Evolutionary conservation across 2,329 filamentous ascomycete species (phyloP).

Genomic region (Fusarium fracticaudum): DNA sequence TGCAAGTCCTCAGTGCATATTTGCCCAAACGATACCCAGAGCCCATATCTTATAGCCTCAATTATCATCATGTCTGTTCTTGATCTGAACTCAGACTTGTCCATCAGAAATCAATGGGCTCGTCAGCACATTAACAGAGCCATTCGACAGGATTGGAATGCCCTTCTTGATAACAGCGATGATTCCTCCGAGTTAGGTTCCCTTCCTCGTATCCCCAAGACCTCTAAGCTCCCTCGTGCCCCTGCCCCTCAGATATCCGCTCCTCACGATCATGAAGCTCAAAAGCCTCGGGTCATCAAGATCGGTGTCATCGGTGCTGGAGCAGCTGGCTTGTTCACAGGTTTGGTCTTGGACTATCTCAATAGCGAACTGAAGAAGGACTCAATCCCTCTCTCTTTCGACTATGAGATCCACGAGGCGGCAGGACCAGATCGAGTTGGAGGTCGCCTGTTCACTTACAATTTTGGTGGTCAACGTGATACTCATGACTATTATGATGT

Average conservation of each 20-base stretch:
- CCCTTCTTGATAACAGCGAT: background rate
- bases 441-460: slow-evolving; percentile 22
- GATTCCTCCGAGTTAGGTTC: background rate
- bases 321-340: slow-evolving; percentile 12
- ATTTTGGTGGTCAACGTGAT: background rate
- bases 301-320: slow-evolving; percentile 21
- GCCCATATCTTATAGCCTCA: background rate
- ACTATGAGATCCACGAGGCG: slow-evolving; percentile 24
- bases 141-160: slow-evolving; percentile 1
- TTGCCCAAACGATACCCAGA: background rate
- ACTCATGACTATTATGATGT: slow-evolving; percentile 26
- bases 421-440: background rate
- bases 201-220: background rate
- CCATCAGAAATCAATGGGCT: slow-evolving; percentile 8
- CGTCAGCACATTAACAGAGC: background rate
- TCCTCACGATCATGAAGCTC: background rate
- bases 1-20: accelerated
- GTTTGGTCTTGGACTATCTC: slow-evolving; percentile 5
- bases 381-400: background rate
- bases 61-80: background rate
- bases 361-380: background rate
- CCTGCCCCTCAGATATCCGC: background rate
- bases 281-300: background rate
- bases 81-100: background rate
- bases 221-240: background rate